phyloP scores from a whole-genome alignment of 495 filamentous ascomycete genomes.

The Xylaria cubensis region DNA sequence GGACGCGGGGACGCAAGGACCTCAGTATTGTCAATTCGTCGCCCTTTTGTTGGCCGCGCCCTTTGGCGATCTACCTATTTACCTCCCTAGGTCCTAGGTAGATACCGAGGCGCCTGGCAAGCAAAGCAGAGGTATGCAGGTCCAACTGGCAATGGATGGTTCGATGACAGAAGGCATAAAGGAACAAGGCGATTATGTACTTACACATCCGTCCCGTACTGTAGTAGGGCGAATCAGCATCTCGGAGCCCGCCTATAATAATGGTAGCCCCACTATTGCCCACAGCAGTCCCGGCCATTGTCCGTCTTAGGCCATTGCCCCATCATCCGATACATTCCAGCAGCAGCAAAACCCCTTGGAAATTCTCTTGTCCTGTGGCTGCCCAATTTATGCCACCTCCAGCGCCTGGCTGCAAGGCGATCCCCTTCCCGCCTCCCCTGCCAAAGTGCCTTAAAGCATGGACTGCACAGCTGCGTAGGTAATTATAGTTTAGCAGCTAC shows the following conservation, averaged over 20 bases:
- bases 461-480: neutral
- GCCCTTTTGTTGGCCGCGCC: conserved; percentile 17
- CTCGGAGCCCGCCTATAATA: neutral
- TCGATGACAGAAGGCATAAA: conserved; percentile 1
- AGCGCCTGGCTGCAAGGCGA: neutral
- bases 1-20: neutral
- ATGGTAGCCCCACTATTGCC: neutral
- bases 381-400: conserved; percentile 12
- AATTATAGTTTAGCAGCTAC: too few species aligned
- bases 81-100: neutral
- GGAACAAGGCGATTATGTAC: neutral
- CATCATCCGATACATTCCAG: conserved; percentile 6
- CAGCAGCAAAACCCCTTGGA: neutral
- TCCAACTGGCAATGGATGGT: neutral
- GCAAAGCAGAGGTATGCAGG: neutral
- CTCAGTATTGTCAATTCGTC: neutral
- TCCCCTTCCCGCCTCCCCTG: neutral
- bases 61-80: neutral
- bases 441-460: neutral
- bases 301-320: neutral
- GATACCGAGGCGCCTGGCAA: neutral
- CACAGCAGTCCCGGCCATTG: neutral
- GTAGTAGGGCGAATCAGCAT: neutral
- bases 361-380: conserved; percentile 10
- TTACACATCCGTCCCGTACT: neutral